phyloP scores from a whole-genome alignment of 768 basidiomycete genomes.

The Boletus speciosus region DNA sequence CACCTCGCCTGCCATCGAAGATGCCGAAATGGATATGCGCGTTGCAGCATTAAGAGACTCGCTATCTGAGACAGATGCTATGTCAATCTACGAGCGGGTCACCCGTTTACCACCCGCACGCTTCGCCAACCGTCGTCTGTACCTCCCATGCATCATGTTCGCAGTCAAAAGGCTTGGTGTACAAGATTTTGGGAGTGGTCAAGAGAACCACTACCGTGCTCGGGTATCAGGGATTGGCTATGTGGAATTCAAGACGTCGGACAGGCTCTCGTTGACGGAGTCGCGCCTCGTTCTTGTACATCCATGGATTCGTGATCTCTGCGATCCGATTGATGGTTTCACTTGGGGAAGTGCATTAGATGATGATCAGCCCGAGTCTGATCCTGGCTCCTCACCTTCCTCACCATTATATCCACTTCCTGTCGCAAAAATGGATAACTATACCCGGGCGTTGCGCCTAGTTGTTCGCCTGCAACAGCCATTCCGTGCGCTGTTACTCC shows the following conservation, averaged over 20 bases:
- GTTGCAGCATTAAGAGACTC: background rate
- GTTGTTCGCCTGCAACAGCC: constrained; percentile 7
- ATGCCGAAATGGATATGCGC: background rate
- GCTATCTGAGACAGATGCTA: background rate
- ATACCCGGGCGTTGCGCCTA: constrained; percentile 1
- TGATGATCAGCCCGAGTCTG: background rate
- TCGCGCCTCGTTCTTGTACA: constrained; percentile 3
- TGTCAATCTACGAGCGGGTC: background rate
- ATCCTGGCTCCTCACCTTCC: background rate
- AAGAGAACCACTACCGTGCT: background rate
- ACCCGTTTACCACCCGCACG: background rate
- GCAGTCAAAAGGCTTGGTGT: background rate
- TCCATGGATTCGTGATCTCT: constrained; percentile 14
- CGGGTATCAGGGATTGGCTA: constrained; percentile 1
- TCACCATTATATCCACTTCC: background rate
- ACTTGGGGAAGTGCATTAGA: background rate
- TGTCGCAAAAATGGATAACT: background rate
- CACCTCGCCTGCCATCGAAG: background rate
- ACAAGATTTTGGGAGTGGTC: background rate
- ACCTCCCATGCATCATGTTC: constrained; percentile 13
- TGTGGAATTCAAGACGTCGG: constrained; percentile 1
- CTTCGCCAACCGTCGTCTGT: constrained; percentile 1
- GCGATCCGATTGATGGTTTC: background rate
- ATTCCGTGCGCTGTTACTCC: constrained; percentile 5
- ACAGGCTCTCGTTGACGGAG: background rate